Evolutionary conservation across 352 stramenopile species (phyloP), one percentile per base, ranked within the genome.

Genomic region (Phytophthora lateralis): DNA sequence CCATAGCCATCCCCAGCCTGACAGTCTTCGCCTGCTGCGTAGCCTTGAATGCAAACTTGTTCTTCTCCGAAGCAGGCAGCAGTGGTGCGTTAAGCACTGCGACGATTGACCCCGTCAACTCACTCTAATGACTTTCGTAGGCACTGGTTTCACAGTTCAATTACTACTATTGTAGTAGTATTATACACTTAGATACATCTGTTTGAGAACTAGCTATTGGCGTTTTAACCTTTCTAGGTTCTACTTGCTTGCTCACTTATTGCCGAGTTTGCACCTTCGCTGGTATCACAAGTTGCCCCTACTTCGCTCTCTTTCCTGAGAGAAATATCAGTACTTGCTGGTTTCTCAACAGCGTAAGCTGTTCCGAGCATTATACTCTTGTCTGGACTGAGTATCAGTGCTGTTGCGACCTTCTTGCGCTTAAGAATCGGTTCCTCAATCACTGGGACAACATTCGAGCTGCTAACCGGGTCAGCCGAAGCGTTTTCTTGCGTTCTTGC

Each of bases 31-130:
- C 60, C 6, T 69, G 38, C 24, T 80, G 73, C n/a, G 75, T 70
- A 8, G 82, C 74, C 54, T 91, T 92, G 56, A 95, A 88, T 26
- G 86, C 82, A 63, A 95, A 95, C 32, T 82, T 80, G 48, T 86
- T 90, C 57, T 85, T 83, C 55, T 93, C 84, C 2, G 73, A 83
- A 18, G 82, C 75, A 7, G 86, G 78, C 27, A 92, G 47, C 20
- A 92, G 35, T 43, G 75, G 50, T 14, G 86, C 83, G 54, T 95
- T 93, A 10, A 95, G 60, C 14, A 95, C 60, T 0, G 83, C 86
- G 34, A 95, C 69, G 26, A 95, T 53, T 1, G 75, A 75, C 9
- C 86, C 86, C 24, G 88, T 76, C 15, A 76, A 21, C 38, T 81
- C 69, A 17, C 74, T 84, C 84, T 82, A 92, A 51, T 95, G 82